Evolutionary conservation across 179 eudicot genomes (phyloP).

Genomic region (Carnegiea gigantea): DNA sequence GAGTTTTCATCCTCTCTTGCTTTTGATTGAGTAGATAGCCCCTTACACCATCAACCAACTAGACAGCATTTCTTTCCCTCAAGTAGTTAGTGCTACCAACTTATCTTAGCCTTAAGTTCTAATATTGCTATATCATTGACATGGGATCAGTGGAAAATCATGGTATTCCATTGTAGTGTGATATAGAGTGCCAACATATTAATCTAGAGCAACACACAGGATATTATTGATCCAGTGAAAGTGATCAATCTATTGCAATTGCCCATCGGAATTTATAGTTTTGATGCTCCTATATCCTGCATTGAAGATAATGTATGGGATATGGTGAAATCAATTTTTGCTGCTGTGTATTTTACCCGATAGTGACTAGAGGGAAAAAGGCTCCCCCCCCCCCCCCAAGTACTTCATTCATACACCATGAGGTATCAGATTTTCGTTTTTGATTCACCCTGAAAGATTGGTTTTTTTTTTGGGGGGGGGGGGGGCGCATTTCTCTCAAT

Average conservation of each 20-base stretch:
- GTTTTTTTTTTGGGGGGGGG: neutral
- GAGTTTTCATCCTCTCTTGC: neutral
- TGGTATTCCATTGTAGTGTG: neutral
- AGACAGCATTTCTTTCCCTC: no score
- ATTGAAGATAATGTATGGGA: neutral
- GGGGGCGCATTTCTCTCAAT: no score
- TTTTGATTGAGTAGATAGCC: no score
- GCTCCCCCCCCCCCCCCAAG: no score
- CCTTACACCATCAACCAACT: no score
- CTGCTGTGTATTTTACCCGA: no score
- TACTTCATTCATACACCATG: neutral
- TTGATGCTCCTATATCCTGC: neutral
- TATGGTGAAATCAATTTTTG: no score
- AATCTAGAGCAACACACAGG: neutral
- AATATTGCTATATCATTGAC: neutral
- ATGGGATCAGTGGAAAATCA: neutral
- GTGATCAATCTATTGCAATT: neutral
- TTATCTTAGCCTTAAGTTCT: neutral
- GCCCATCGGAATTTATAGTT: neutral
- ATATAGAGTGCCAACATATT: neutral
- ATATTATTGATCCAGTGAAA: neutral
- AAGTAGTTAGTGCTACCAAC: no score
- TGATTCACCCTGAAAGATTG: neutral
- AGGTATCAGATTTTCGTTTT: neutral
- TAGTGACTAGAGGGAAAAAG: no score